These are phyloP conservation scores for Pyrus betulifolia DNA, from an alignment of 306 rosid species.

Conservation along the genomic window DNA sequence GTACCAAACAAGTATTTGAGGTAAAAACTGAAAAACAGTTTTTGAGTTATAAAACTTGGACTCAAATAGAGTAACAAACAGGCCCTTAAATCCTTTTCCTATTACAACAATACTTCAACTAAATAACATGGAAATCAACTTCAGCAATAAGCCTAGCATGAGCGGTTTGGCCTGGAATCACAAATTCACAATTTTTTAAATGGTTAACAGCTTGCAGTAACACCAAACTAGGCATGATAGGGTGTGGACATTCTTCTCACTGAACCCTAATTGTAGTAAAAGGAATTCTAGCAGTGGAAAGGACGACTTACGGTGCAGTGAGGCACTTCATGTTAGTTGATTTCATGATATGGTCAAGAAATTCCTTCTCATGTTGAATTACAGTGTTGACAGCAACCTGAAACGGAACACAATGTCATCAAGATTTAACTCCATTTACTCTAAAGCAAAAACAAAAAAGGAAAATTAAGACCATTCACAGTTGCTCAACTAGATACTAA, in stretches of 20 bases:
- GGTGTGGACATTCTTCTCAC: background rate
- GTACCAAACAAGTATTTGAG: no score
- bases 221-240: background rate
- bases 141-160: background rate
- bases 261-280: background rate
- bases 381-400: slow-evolving; percentile 90
- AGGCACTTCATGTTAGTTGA: slow-evolving; percentile 93
- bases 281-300: background rate
- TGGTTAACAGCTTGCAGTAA: background rate
- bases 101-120: background rate
- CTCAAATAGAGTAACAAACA: no score
- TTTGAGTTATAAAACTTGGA: no score
- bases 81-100: background rate
- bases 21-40: no score
- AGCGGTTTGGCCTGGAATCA: background rate
- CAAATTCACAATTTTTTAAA: background rate
- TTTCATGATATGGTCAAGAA: slow-evolving; percentile 70
- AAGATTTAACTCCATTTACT: background rate
- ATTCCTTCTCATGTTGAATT: slow-evolving; percentile 80
- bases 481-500: background rate
- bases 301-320: slow-evolving; percentile 67
- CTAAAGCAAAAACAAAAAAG: no score
- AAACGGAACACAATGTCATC: slow-evolving; percentile 5
- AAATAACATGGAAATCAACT: background rate
- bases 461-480: background rate